A percentile compares a stretch with the other conserved stretches of the same genome.
Evolutionary conservation across 108 stramenopile genomes (phyloP).

Genomic region (Fistulifera pelliculosa): DNA sequence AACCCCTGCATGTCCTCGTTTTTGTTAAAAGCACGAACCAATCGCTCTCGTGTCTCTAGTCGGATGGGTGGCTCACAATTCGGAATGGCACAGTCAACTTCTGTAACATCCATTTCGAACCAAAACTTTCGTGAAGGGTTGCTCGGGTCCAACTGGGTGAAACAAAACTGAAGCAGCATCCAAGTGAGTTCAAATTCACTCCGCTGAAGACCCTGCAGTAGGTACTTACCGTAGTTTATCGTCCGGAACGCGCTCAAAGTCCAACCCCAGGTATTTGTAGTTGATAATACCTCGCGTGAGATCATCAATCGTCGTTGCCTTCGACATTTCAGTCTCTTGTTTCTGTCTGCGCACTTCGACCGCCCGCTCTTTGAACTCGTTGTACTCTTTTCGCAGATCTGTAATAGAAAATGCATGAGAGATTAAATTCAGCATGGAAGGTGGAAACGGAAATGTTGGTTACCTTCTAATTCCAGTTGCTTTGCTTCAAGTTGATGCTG

Average conservation of each 20-base stretch:
- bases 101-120: slow-evolving; percentile 35
- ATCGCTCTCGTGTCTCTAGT: neutral
- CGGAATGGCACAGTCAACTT: slow-evolving; percentile 32
- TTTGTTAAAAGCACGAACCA: neutral
- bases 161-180: slow-evolving; percentile 20
- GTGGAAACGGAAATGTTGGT: too few species aligned
- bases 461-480: too few species aligned
- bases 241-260: slow-evolving; percentile 30
- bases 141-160: slow-evolving; percentile 36
- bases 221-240: slow-evolving; percentile 30
- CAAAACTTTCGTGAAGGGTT: slow-evolving; percentile 30
- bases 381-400: too few species aligned
- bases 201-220: neutral
- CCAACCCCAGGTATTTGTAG: slow-evolving; percentile 47
- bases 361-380: too few species aligned
- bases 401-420: too few species aligned
- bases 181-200: neutral
- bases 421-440: too few species aligned
- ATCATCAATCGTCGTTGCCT: slow-evolving; percentile 45
- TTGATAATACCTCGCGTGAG: slow-evolving; percentile 42
- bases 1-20: slow-evolving; percentile 4
- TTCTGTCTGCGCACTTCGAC: slow-evolving; percentile 18
- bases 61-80: slow-evolving; percentile 30
- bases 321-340: slow-evolving; percentile 20
- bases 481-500: too few species aligned